phyloP scores from a whole-genome alignment of 164 flowering plant species.

The Sextonia rubra region DNA sequence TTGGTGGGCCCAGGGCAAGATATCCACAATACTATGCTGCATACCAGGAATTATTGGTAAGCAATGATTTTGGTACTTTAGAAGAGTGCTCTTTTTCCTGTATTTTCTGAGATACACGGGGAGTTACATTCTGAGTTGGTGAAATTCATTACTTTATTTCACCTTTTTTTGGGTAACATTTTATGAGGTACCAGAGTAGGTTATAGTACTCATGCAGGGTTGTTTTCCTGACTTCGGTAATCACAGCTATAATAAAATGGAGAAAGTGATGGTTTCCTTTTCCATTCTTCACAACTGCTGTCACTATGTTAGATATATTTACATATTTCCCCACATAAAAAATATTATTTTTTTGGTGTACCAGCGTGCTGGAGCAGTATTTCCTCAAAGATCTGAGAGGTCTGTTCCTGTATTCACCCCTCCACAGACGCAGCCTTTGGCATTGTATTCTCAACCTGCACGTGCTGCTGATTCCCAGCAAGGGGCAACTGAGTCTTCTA shows the following conservation, averaged over 20 bases:
- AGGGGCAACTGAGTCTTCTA: constrained; percentile 65
- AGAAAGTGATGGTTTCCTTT: neutral
- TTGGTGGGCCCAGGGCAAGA: constrained; percentile 96
- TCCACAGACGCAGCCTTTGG: constrained; percentile 79
- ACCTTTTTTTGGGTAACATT: neutral
- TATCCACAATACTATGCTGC: constrained; percentile 91
- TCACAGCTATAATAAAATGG: neutral
- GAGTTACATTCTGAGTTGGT: neutral
- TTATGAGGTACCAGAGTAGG: neutral
- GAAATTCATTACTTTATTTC: too few species aligned
- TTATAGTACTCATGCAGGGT: neutral
- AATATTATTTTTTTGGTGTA: neutral
- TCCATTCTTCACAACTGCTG: neutral
- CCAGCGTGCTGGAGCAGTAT: constrained; percentile 97
- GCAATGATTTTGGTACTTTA: constrained; percentile 6
- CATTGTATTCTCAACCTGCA: constrained; percentile 63
- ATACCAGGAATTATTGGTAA: constrained; percentile 91
- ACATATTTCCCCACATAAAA: neutral
- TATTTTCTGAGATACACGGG: neutral
- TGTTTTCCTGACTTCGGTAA: neutral
- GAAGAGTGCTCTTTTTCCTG: neutral
- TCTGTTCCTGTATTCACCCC: constrained; percentile 85
- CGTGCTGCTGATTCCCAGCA: constrained; percentile 41
- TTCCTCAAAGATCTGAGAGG: constrained; percentile 82
- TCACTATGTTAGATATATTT: neutral